Percentiles rank a stretch among this genome's conserved stretches.
These are phyloP conservation scores for Stromatinia cepivora DNA, from an alignment of 2,329 filamentous ascomycete species.

Conservation along the genomic window DNA sequence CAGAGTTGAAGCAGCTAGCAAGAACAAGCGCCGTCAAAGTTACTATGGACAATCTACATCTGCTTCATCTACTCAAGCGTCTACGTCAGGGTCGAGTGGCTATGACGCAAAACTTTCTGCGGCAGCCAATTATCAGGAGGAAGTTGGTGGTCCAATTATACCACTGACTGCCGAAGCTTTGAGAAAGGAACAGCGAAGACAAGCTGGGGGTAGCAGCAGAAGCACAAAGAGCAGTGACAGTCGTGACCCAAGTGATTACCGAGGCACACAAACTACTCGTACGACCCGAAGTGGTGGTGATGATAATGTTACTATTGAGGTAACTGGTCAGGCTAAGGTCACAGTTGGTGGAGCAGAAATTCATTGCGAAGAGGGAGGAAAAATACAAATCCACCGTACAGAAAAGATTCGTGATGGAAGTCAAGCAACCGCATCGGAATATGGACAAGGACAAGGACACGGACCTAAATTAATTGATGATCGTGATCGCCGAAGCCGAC, in stretches of 20 bases:
- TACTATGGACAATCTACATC: conserved; percentile 35
- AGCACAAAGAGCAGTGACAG: conserved; percentile 61
- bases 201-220: conserved; percentile 48
- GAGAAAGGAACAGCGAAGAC: conserved; percentile 46
- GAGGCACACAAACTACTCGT: conserved; percentile 60
- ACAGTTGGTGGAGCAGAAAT: conserved; percentile 59
- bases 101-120: conserved; percentile 49
- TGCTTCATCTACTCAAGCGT: conserved; percentile 22
- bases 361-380: conserved; percentile 58
- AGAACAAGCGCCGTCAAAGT: conserved; percentile 34
- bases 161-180: conserved; percentile 58
- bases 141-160: conserved; percentile 48
- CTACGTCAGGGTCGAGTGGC: conserved; percentile 34
- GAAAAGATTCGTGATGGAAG: conserved; percentile 47
- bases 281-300: conserved; percentile 50
- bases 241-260: conserved; percentile 64
- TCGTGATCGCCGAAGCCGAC: conserved; percentile 33
- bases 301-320: conserved; percentile 60
- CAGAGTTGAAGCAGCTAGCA: conserved; percentile 35
- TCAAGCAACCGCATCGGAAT: conserved; percentile 50
- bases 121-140: conserved; percentile 55
- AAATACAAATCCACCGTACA: conserved; percentile 56
- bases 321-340: conserved; percentile 57
- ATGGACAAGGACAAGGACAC: conserved; percentile 26
- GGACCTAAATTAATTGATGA: conserved; percentile 32